Conservation (phyloP, 768 basidiomycete species). For the Lactarius indigo region DNA sequence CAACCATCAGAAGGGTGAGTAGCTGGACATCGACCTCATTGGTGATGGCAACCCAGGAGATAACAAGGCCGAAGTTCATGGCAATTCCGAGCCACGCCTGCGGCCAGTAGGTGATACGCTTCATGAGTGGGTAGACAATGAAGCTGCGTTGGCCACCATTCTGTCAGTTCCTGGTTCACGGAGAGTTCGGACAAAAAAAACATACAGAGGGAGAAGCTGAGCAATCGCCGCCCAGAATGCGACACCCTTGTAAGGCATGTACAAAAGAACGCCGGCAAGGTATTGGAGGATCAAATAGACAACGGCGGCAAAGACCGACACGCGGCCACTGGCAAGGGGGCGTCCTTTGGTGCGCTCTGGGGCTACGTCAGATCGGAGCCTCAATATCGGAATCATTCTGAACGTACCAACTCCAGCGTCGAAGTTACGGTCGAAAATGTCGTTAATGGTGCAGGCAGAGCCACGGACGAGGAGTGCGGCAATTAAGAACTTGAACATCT, state of each 20-base stretch:
- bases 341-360: conserved; percentile 17
- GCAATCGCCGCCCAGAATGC: conserved; percentile 25
- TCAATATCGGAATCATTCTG: conserved; percentile 14
- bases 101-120: conserved; percentile 57
- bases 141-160: conserved; percentile 25
- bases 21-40: conserved; percentile 31
- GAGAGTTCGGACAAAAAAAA: neutral
- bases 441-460: conserved; percentile 30
- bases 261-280: conserved; percentile 20
- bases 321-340: conserved; percentile 25
- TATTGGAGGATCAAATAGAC: conserved; percentile 26
- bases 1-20: conserved; percentile 24
- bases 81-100: conserved; percentile 54
- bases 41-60: conserved; percentile 47
- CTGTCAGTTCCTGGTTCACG: neutral
- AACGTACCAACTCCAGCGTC: conserved; percentile 36
- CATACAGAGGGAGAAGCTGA: conserved; percentile 25
- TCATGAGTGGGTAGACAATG: conserved; percentile 49
- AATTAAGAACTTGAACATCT: conserved; percentile 14
- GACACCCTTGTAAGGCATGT: conserved; percentile 19
- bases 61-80: conserved; percentile 51
- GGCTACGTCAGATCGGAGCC: neutral
- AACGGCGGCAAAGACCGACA: conserved; percentile 26
- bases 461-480: conserved; percentile 24
- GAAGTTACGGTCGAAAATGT: conserved; percentile 31